Conservation (phyloP, 2,329 filamentous ascomycete species). For the Scytalidium lignicola region DNA sequence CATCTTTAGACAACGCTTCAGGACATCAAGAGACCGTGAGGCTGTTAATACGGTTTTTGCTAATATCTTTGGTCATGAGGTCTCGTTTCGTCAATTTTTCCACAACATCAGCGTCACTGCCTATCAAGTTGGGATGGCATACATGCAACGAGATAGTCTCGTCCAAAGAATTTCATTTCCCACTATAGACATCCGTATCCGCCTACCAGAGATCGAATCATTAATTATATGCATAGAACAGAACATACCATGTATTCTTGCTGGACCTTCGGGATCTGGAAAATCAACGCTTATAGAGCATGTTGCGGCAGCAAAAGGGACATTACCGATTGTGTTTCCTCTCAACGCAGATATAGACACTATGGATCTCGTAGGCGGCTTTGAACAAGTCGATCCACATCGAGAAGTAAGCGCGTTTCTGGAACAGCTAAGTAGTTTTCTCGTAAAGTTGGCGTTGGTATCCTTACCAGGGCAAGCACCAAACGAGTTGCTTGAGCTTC, state of each 20-base stretch:
- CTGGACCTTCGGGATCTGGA: constrained; percentile 78
- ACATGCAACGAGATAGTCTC: constrained; percentile 56
- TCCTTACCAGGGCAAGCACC: constrained; percentile 43
- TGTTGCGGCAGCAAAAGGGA: constrained; percentile 73
- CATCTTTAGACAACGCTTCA: constrained; percentile 83
- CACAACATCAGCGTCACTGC: constrained; percentile 61
- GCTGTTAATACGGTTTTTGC: constrained; percentile 63
- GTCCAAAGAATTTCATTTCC: constrained; percentile 48
- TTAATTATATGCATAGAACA: constrained; percentile 82
- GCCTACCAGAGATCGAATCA: constrained; percentile 74
- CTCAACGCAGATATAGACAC: constrained; percentile 95
- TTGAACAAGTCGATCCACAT: constrained; percentile 85
- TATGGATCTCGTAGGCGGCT: constrained; percentile 94
- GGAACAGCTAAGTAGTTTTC: constrained; percentile 43
- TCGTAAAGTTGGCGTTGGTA: constrained; percentile 46
- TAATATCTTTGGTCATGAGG: constrained; percentile 48
- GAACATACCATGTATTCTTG: constrained; percentile 83
- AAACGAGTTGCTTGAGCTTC: constrained; percentile 41
- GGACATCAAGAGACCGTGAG: constrained; percentile 61
- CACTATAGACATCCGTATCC: constrained; percentile 43
- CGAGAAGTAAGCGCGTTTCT: constrained; percentile 63
- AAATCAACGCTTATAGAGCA: constrained; percentile 79
- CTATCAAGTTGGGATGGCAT: constrained; percentile 77
- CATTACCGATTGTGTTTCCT: constrained; percentile 72
- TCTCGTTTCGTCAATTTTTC: constrained; percentile 55